A percentile compares a stretch with the other conserved stretches of the same genome.
These are phyloP conservation scores for Drosera capensis DNA, from an alignment of 148 eudicot genomes.

Conservation along the genomic window DNA sequence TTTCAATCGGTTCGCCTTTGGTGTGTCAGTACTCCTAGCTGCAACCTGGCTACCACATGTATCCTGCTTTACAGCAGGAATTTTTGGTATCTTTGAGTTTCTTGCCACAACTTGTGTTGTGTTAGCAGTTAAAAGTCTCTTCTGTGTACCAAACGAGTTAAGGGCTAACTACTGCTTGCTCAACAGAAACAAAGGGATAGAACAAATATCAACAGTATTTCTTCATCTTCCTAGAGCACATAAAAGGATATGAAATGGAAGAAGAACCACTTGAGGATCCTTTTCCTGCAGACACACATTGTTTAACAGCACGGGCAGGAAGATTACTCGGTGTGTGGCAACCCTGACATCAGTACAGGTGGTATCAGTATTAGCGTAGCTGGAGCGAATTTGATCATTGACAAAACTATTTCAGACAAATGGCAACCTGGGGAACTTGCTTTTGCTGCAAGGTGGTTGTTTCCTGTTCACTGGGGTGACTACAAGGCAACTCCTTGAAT, in stretches of 20 bases:
- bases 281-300: constrained; percentile 22
- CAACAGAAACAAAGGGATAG: background rate
- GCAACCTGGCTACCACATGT: constrained; percentile 15
- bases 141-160: constrained; percentile 43
- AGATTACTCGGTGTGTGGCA: constrained; percentile 14
- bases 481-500: constrained; percentile 13
- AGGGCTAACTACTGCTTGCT: constrained; percentile 16
- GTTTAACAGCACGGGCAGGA: constrained; percentile 12
- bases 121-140: constrained; percentile 47
- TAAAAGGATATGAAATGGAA: constrained; percentile 65
- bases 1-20: constrained; percentile 20
- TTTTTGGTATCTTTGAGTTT: constrained; percentile 54
- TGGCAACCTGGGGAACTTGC: constrained; percentile 5
- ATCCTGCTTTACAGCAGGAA: constrained; percentile 29
- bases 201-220: background rate
- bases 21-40: constrained; percentile 17
- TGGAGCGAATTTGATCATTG: background rate
- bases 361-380: background rate
- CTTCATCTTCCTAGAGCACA: too few relatives aligned
- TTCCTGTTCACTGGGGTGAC: constrained; percentile 9
- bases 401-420: background rate
- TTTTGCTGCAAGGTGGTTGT: constrained; percentile 9
- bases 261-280: constrained; percentile 24
- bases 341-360: background rate
- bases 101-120: constrained; percentile 20